Evolutionary conservation across 768 basidiomycete species (phyloP).

Genomic region (Leccinum incarnatum): DNA sequence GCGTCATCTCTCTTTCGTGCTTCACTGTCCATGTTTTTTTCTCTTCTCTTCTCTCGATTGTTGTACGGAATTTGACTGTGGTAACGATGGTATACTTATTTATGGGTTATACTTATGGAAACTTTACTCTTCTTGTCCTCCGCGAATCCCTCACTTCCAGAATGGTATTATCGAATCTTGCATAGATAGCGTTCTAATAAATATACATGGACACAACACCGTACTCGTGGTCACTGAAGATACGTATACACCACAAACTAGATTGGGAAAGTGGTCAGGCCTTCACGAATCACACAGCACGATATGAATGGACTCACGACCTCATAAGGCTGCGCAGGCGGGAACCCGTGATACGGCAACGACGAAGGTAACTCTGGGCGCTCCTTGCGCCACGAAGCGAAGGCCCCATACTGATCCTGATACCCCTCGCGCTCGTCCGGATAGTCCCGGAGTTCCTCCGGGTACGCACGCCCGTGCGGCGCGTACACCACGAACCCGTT

Average conservation of each 20-base stretch:
- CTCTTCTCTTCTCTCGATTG: neutral
- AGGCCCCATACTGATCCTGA: slow-evolving; percentile 48
- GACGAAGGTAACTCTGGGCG: slow-evolving; percentile 62
- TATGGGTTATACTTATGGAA: slow-evolving; percentile 25
- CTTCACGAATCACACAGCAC: neutral
- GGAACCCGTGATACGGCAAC: slow-evolving; percentile 53
- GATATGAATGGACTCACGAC: slow-evolving; percentile 32
- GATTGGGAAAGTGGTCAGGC: neutral
- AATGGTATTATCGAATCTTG: neutral
- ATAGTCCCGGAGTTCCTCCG: slow-evolving; percentile 57
- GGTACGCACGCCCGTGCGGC: slow-evolving; percentile 53
- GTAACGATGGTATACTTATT: slow-evolving; percentile 13
- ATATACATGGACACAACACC: slow-evolving; percentile 11
- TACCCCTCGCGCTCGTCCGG: slow-evolving; percentile 56
- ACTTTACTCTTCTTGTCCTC: neutral
- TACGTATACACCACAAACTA: slow-evolving; percentile 45
- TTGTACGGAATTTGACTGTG: slow-evolving; percentile 15
- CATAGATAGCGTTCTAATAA: slow-evolving; percentile 18
- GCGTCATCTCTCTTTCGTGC: slow-evolving; percentile 6
- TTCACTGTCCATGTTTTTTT: neutral
- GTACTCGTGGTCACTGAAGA: slow-evolving; percentile 12
- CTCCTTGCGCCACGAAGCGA: slow-evolving; percentile 39
- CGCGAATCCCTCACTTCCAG: neutral
- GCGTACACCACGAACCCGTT: slow-evolving; percentile 64
- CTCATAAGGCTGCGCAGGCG: slow-evolving; percentile 56